A percentile compares a stretch with the other conserved stretches of the same genome.
phyloP scores from a whole-genome alignment of 1,139 yeast species.

The Pichia kudriavzevii region DNA sequence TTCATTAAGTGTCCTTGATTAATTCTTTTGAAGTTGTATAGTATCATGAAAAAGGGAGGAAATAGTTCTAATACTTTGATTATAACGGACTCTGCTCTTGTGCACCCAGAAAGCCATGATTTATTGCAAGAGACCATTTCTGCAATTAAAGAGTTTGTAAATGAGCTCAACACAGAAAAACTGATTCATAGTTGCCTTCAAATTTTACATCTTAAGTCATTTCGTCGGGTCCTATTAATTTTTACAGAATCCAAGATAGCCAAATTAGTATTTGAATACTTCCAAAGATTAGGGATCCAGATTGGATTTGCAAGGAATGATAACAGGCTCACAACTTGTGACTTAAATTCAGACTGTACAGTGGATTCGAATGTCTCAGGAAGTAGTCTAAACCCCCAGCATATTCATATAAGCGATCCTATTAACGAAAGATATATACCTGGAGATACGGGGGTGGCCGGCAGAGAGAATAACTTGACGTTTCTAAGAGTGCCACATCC shows the following conservation, averaged over 20 bases:
- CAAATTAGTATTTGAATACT: conserved; percentile 13
- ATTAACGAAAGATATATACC: conserved; percentile 11
- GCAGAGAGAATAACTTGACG: too few relatives aligned
- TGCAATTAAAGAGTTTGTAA: conserved; percentile 17
- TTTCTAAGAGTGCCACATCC: conserved; percentile 22
- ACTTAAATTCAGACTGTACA: conserved; percentile 2
- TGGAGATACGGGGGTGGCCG: background rate
- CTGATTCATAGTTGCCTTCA: conserved; percentile 16
- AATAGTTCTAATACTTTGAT: conserved; percentile 27
- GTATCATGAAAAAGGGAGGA: too few relatives aligned
- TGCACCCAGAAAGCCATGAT: conserved; percentile 19
- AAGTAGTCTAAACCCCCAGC: too few relatives aligned
- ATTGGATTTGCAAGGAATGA: conserved; percentile 20
- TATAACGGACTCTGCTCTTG: conserved; percentile 20
- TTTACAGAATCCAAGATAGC: conserved; percentile 21
- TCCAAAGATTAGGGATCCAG: conserved; percentile 18
- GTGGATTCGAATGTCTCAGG: too few relatives aligned
- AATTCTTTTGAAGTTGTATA: too few relatives aligned
- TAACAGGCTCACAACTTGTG: conserved; percentile 8
- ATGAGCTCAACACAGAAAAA: conserved; percentile 12
- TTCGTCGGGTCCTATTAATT: conserved; percentile 25
- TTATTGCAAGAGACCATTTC: conserved; percentile 18
- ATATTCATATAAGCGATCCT: background rate
- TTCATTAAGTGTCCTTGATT: too few relatives aligned
- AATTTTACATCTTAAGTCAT: conserved; percentile 23